Conservation (phyloP, 2,329 filamentous ascomycete species). For the Apiospora sp. region DNA sequence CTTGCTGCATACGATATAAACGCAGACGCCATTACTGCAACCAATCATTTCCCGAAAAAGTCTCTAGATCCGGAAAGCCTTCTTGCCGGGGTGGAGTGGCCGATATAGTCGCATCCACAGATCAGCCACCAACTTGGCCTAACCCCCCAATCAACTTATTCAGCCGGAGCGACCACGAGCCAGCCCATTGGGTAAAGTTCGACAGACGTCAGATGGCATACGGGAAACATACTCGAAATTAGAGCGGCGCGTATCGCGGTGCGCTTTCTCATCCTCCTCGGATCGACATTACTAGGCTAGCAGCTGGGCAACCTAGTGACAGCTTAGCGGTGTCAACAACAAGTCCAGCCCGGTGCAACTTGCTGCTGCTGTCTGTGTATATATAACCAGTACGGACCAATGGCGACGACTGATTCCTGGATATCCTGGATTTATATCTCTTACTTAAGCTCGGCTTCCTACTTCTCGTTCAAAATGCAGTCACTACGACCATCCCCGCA, state of each 20-base stretch:
- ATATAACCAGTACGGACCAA: neutral
- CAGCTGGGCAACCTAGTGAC: slow-evolving; percentile 15
- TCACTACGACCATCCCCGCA: slow-evolving; percentile 7
- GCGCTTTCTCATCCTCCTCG: neutral
- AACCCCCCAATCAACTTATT: neutral
- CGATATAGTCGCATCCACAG: slow-evolving; percentile 13
- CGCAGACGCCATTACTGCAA: neutral
- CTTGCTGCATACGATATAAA: slow-evolving; percentile 5
- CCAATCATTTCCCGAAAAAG: neutral
- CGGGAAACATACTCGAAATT: neutral
- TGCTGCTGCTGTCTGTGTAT: slow-evolving; percentile 6
- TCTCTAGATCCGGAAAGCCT: slow-evolving; percentile 24
- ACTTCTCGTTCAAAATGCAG: slow-evolving; percentile 2
- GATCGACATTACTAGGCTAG: neutral
- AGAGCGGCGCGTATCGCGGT: slow-evolving; percentile 18
- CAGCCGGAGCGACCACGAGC: neutral
- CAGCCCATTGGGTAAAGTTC: neutral
- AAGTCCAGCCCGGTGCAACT: neutral
- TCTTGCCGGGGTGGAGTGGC: slow-evolving; percentile 23
- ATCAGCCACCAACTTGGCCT: slow-evolving; percentile 1
- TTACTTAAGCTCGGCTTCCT: neutral
- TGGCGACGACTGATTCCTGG: neutral
- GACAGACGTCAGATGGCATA: slow-evolving; percentile 15
- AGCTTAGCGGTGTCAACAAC: neutral
- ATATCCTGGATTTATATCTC: neutral